Base-by-base conservation (phyloP, 352 stramenopile genomes). In the Globisporangium paddicum region DNA sequence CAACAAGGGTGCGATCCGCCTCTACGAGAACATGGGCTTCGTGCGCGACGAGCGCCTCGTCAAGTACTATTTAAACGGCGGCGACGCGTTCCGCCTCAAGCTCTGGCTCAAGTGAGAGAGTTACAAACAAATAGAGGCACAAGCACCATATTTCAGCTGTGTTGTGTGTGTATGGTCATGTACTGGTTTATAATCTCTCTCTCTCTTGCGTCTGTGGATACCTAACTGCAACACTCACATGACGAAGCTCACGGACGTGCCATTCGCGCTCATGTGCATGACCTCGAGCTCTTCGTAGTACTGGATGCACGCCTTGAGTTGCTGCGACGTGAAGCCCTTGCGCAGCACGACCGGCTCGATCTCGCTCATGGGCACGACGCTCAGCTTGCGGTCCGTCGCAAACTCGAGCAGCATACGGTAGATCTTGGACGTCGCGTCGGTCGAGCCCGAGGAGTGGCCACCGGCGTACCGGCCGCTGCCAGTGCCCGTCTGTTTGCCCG, bases 371-470 rank as follows among this genome's bases (percentile, higher is more conserved):
- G 72, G 86, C 68, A 88, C 92, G 51, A 71, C 79, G 62, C 62
- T 86, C 51, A 82, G 69, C 49, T 82, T 68, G 30, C 68, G 82
- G 65, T 90, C 84, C 34, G 55, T 87, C 55, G 89, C 79, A 66
- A 98, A 98, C 65, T 99, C 96, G 46, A 96, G 74, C 50, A 99
- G 86, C 66, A 99, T 82, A 35, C 88, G 83, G 68, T 97, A 99
- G 50, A 98, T 98, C 66, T 92, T 94, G 55, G 90, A 98, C 30
- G 79, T 98, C 37, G 94, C 84, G 74, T 99, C 95, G 56, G 93
- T 87, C 40, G 81, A 86, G 2, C 73, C 67, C 13, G 51, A 47
- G 61, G 73, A 1, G 32, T 25, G 44, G 19, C 70, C 66, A 13
- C 55, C 56, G 26, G 41, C 54, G 26, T 46, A 52, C 40, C 47